Evolutionary conservation across 257 asterid species (phyloP).

Genomic region (Solanum bukasovii): DNA sequence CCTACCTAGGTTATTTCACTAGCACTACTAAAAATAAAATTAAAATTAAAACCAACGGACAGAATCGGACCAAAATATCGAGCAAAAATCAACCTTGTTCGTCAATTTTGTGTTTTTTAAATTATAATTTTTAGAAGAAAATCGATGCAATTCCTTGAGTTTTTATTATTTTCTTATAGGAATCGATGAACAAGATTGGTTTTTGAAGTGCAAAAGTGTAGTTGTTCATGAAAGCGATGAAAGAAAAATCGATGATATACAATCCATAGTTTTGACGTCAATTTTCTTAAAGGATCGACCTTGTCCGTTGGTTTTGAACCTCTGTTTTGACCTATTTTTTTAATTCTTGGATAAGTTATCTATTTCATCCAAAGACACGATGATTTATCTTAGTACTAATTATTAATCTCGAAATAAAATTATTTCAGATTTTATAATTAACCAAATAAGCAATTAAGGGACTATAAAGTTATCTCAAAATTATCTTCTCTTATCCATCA

Average conservation of each 20-base stretch:
- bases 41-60: not conserved
- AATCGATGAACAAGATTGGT: not conserved
- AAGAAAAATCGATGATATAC: not conserved
- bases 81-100: not conserved
- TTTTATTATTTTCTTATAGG: no score
- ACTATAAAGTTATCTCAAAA: not conserved
- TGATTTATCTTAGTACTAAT: not conserved
- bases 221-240: not conserved
- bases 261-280: rapidly evolving
- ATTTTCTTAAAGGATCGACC: not conserved
- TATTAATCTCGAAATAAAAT: not conserved
- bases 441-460: not conserved
- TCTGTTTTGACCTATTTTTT: not conserved
- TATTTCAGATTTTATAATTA: not conserved
- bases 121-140: no score
- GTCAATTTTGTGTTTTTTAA: no score
- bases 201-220: not conserved
- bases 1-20: not conserved
- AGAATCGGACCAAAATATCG: no score
- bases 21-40: no score
- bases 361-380: not conserved
- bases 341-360: no score
- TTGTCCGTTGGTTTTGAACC: not conserved
- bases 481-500: not conserved
- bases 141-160: no score